phyloP scores from a whole-genome alignment of 768 basidiomycete genomes.

The Lactifluus rugatus region DNA sequence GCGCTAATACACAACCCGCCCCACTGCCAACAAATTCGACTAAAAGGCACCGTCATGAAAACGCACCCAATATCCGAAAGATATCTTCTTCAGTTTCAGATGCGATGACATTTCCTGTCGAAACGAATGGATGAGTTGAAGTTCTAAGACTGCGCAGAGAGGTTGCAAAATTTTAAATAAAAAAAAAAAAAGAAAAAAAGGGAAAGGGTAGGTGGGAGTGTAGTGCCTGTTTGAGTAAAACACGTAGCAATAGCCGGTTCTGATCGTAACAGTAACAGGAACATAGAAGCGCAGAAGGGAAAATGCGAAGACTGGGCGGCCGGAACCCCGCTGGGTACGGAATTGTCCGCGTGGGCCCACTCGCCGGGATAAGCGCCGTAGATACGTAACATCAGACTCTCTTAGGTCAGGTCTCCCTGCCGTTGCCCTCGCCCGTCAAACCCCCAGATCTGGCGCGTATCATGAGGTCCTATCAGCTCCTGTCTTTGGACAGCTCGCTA shows the following conservation, averaged over 20 bases:
- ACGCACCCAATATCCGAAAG: slow-evolving; percentile 55
- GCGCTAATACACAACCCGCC: background rate
- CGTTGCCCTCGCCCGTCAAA: background rate
- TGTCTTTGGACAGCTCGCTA: background rate
- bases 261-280: slow-evolving; percentile 18
- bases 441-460: background rate
- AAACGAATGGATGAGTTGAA: background rate
- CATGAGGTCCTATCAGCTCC: slow-evolving; percentile 1
- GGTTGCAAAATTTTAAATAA: background rate
- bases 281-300: background rate
- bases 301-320: slow-evolving; percentile 11
- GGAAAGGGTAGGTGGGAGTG: background rate
- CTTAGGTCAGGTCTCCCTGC: background rate
- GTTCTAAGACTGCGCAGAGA: background rate
- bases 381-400: slow-evolving; percentile 7
- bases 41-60: background rate
- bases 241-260: slow-evolving; percentile 7
- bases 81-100: slow-evolving; percentile 84
- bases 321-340: slow-evolving; percentile 4
- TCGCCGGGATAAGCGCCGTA: background rate
- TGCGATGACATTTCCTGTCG: slow-evolving; percentile 56
- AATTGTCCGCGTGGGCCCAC: slow-evolving; percentile 6
- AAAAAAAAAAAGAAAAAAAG: background rate
- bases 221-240: slow-evolving; percentile 7
- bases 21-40: background rate